phyloP scores from a whole-genome alignment of 352 stramenopile genomes.

The Phytophthora melonis region DNA sequence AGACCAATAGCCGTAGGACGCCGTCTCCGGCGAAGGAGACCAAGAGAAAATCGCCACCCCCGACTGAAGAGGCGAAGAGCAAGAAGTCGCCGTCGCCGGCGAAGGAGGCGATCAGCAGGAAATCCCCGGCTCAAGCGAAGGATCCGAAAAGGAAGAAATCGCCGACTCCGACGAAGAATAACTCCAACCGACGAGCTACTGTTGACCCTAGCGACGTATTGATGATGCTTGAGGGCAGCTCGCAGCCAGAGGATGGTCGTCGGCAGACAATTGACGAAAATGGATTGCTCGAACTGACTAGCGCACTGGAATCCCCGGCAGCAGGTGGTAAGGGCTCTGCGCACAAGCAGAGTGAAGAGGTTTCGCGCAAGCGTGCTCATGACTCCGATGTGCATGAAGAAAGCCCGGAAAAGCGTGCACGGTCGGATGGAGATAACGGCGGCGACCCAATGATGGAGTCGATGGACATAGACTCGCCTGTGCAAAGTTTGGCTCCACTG shows the following conservation, averaged over 20 bases:
- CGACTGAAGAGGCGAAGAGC: slow-evolving; percentile 17
- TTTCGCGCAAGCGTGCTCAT: slow-evolving; percentile 42
- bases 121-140: slow-evolving; percentile 18
- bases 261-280: slow-evolving; percentile 71
- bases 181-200: slow-evolving; percentile 47
- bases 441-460: slow-evolving; percentile 25
- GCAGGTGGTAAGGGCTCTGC: slow-evolving; percentile 10
- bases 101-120: slow-evolving; percentile 11
- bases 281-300: slow-evolving; percentile 53
- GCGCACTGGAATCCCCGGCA: slow-evolving; percentile 23
- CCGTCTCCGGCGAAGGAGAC: slow-evolving; percentile 17
- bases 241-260: slow-evolving; percentile 30
- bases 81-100: slow-evolving; percentile 1
- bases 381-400: slow-evolving; percentile 18
- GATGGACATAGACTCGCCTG: slow-evolving; percentile 30
- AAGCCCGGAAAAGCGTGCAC: slow-evolving; percentile 30
- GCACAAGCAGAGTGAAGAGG: slow-evolving; percentile 12
- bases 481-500: slow-evolving; percentile 1
- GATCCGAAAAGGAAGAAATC: slow-evolving; percentile 14
- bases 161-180: slow-evolving; percentile 9
- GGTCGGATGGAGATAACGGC: background rate
- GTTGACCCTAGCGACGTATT: slow-evolving; percentile 62
- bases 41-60: slow-evolving; percentile 7
- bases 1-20: slow-evolving; percentile 6
- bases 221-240: slow-evolving; percentile 22